Conservation (phyloP, 108 stramenopile genomes). For the Nitzschia sp. region DNA sequence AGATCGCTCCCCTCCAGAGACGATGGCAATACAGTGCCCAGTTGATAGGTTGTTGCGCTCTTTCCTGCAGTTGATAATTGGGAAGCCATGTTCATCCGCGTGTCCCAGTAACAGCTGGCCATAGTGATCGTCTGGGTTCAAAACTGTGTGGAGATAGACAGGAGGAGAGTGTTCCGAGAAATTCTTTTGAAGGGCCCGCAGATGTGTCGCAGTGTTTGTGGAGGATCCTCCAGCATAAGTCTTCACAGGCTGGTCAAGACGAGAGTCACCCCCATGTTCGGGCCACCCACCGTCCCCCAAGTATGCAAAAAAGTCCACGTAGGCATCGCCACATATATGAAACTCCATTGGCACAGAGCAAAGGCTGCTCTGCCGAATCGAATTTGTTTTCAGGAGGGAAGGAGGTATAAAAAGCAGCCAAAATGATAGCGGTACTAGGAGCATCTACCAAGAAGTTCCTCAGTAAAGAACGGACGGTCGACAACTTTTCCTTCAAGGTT, state of each 20-base stretch:
- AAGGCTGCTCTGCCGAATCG: too few relatives aligned
- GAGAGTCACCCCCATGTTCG: constrained; percentile 68
- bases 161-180: constrained; percentile 17
- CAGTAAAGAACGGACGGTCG: too few relatives aligned
- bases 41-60: constrained; percentile 32
- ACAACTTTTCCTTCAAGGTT: too few relatives aligned
- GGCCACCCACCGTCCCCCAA: constrained; percentile 50
- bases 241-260: constrained; percentile 55
- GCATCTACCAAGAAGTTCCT: too few relatives aligned
- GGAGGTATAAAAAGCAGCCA: background rate
- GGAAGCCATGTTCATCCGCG: constrained; percentile 51
- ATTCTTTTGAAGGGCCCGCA: constrained; percentile 36
- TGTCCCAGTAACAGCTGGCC: constrained; percentile 60
- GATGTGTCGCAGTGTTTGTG: constrained; percentile 77
- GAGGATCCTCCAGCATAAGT: constrained; percentile 73
- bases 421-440: background rate
- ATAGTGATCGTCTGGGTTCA: constrained; percentile 75
- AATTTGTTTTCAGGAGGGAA: background rate
- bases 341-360: constrained; percentile 25
- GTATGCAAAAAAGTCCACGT: constrained; percentile 73
- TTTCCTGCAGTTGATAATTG: constrained; percentile 55
- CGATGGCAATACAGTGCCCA: constrained; percentile 78
- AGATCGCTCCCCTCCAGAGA: constrained; percentile 62
- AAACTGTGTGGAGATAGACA: constrained; percentile 60
- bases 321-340: constrained; percentile 77